phyloP scores from a whole-genome alignment of 2,329 filamentous ascomycete species.

The Davidsoniella eucalypti region DNA sequence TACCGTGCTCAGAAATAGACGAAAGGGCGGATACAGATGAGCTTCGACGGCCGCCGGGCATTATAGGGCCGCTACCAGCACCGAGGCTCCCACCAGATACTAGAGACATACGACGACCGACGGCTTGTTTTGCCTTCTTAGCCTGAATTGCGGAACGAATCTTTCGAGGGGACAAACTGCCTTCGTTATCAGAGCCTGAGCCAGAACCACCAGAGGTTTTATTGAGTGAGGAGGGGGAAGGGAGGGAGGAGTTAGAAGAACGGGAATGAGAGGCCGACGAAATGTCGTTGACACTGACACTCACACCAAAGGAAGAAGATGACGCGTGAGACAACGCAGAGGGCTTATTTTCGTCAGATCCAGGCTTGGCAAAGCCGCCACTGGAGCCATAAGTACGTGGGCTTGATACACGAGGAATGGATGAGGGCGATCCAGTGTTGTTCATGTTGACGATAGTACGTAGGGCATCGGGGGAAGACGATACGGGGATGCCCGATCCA shows the following conservation, averaged over 20 bases:
- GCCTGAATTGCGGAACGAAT: constrained; percentile 12
- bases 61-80: background rate
- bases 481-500: constrained; percentile 8
- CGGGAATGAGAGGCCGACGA: constrained; percentile 6
- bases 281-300: constrained; percentile 7
- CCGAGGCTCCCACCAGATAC: constrained; percentile 4
- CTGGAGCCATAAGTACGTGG: constrained; percentile 6
- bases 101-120: constrained; percentile 9
- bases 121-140: constrained; percentile 2
- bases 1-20: constrained; percentile 36
- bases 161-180: constrained; percentile 12
- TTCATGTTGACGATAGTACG: constrained; percentile 5
- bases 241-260: constrained; percentile 1
- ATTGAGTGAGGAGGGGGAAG: background rate
- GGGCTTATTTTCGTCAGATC: constrained; percentile 9
- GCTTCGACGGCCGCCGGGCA: constrained; percentile 1
- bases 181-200: constrained; percentile 13
- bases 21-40: constrained; percentile 26
- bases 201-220: constrained; percentile 1
- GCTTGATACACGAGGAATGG: constrained; percentile 11
- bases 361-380: background rate
- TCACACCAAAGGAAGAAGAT: constrained; percentile 13
- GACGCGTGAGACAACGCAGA: constrained; percentile 4
- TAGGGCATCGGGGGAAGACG: constrained; percentile 8
- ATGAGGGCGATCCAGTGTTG: constrained; percentile 9